Evolutionary conservation across 2,329 filamentous ascomycete species (phyloP).

Genomic region (Zymoseptoria passerinii): DNA sequence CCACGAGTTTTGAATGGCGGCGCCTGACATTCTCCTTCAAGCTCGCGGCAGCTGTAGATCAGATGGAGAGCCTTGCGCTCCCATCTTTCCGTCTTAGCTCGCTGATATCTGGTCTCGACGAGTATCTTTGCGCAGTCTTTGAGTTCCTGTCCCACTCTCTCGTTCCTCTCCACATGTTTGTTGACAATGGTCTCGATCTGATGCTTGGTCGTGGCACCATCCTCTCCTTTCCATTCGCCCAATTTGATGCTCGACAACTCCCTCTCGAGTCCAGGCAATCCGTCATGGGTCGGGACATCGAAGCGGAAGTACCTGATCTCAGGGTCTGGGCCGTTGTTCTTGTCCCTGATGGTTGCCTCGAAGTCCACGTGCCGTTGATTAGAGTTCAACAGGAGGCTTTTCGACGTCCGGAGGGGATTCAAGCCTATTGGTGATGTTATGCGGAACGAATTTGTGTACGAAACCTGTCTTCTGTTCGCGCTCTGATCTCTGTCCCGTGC

Average conservation of each 20-base stretch:
- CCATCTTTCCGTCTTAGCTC: slow-evolving; percentile 10
- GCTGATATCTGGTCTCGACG: slow-evolving; percentile 1
- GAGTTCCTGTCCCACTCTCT: not conserved
- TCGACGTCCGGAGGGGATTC: not conserved
- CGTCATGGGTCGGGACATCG: slow-evolving; percentile 4
- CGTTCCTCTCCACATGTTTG: slow-evolving; percentile 1
- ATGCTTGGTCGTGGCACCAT: slow-evolving; percentile 5
- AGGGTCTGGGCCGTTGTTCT: not conserved
- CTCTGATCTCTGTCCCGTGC: slow-evolving; percentile 6
- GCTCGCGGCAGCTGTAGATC: slow-evolving; percentile 6
- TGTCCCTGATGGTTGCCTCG: not conserved
- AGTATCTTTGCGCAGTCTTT: slow-evolving; percentile 4
- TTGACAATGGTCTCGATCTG: slow-evolving; percentile 3
- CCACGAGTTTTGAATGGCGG: slow-evolving; percentile 1
- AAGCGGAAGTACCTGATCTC: slow-evolving; percentile 8
- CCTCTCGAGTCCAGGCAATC: no score
- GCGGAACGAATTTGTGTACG: not conserved
- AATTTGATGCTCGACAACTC: slow-evolving; percentile 8
- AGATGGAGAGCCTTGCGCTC: slow-evolving; percentile 9
- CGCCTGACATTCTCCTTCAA: not conserved
- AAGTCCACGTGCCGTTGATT: slow-evolving; percentile 5
- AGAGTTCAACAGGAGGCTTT: slow-evolving; percentile 4
- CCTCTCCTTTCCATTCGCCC: slow-evolving; percentile 8
- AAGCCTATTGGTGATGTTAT: not conserved
- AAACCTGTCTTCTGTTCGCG: not conserved